A percentile compares a stretch with the other conserved stretches of the same genome.
Conservation (phyloP, 306 rosid species). For the Rosa persica region DNA sequence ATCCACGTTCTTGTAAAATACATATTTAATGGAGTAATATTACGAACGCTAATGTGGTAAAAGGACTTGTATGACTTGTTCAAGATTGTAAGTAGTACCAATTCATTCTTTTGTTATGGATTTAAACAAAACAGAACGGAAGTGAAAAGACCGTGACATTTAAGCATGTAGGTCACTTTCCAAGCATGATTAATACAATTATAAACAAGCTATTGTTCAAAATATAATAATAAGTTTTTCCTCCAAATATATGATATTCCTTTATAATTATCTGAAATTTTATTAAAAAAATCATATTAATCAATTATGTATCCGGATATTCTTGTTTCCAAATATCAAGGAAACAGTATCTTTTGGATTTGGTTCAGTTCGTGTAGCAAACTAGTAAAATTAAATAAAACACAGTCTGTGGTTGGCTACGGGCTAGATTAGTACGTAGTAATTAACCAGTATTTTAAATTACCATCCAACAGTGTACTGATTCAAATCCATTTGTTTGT, state of each 20-base stretch:
- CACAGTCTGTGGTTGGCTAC: not conserved
- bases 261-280: no score
- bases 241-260: not conserved
- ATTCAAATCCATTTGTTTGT: not conserved
- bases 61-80: not conserved
- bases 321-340: not conserved
- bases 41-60: not conserved
- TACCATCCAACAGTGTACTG: not conserved
- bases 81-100: not conserved
- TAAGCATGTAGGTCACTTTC: not conserved
- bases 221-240: not conserved
- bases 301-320: not conserved
- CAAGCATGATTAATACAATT: not conserved
- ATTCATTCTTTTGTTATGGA: not conserved
- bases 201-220: no score
- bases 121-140: not conserved
- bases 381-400: not conserved
- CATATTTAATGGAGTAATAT: not conserved
- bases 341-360: not conserved
- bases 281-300: not conserved
- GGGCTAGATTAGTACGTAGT: not conserved
- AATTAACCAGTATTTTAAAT: not conserved
- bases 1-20: conserved; percentile 1
- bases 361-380: not conserved
- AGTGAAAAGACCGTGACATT: not conserved